phyloP scores from a whole-genome alignment of 2,329 filamentous ascomycete species.

The Colletotrichum echinochloae region DNA sequence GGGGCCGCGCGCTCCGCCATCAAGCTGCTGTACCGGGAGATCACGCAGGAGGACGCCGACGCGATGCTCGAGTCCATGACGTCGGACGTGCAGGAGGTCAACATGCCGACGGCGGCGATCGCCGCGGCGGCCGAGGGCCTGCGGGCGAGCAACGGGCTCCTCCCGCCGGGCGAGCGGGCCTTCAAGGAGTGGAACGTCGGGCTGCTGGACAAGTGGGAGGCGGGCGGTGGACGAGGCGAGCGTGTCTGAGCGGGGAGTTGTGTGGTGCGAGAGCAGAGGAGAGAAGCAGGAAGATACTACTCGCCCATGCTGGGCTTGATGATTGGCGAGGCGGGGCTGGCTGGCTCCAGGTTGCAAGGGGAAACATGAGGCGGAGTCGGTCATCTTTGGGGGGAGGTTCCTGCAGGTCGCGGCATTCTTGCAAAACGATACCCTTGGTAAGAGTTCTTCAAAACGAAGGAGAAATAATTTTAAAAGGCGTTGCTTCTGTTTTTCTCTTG shows the following conservation, averaged over 20 bases:
- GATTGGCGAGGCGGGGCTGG: too few species aligned
- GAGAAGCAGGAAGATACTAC: too few species aligned
- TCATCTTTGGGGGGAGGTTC: too few species aligned
- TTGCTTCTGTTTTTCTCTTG: too few species aligned
- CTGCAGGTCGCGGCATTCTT: too few species aligned
- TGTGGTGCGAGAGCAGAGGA: background rate
- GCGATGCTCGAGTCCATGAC: constrained; percentile 62
- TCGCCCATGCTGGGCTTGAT: too few species aligned
- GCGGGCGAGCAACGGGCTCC: constrained; percentile 58
- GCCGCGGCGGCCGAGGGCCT: constrained; percentile 58
- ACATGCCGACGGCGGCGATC: constrained; percentile 65
- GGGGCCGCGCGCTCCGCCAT: constrained; percentile 54
- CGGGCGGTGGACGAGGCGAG: background rate
- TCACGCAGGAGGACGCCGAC: constrained; percentile 59
- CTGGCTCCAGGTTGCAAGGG: too few species aligned
- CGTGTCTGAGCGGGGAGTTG: background rate
- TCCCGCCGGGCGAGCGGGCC: constrained; percentile 67
- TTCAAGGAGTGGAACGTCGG: constrained; percentile 78
- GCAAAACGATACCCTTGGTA: too few species aligned
- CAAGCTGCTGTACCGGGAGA: constrained; percentile 64
- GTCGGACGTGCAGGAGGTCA: constrained; percentile 70
- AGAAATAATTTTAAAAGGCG: too few species aligned
- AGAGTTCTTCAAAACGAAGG: too few species aligned
- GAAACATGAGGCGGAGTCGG: too few species aligned
- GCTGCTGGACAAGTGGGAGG: constrained; percentile 66